Base-by-base conservation (phyloP, 129 eudicot species). In the Flaveria linearis region DNA sequence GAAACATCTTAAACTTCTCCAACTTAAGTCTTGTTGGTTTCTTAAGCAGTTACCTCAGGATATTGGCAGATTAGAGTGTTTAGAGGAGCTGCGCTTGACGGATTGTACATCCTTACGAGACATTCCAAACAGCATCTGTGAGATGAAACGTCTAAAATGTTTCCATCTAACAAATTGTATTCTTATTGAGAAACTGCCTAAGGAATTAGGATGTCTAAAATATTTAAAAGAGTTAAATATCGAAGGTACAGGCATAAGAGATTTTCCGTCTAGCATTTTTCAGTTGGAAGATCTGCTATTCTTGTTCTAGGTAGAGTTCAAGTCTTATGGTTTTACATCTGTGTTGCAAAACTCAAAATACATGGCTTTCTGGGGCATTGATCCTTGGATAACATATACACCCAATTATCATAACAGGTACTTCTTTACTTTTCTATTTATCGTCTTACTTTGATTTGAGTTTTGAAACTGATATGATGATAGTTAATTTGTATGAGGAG, bases 1-100 rank as follows among this genome's bases (percentile, higher is more conserved):
- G 64, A 22, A 57, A 57, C 64, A 57, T 57, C 64, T 57, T 22
- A 57, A 57, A 57, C 5, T 57, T 57, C 33, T 57, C 30, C 64
- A 22, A 11, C 26, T 57, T 22, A 22, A 57, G 5, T 57, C 33
- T 57, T 57, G 33, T 57, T 10, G 64, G 33, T 9, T 20, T 22
- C 64, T 57, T 57, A 9, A 57, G 64, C 33, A 56, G 13, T 56
- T 56, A 22, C 64, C 64, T 9, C 16, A 57, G 30, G 33, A 57
- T 57, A 9, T 57, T 20, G 64, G 33, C 33, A 22, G 6, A 57
- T 20, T 57, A 22, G 15, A 57, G 33, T 57, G 33, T 22, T 57
- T 57, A 57, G 64, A 57, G 33, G 64, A 57, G 64, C 64, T 57
- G 64, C 64, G 10, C 33, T 20, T 58, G 2, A 58, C 65, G 2